Percentiles rank a stretch among this genome's conserved stretches.
Conservation (phyloP, 306 rosid genomes). For the Arachis stenosperma region DNA sequence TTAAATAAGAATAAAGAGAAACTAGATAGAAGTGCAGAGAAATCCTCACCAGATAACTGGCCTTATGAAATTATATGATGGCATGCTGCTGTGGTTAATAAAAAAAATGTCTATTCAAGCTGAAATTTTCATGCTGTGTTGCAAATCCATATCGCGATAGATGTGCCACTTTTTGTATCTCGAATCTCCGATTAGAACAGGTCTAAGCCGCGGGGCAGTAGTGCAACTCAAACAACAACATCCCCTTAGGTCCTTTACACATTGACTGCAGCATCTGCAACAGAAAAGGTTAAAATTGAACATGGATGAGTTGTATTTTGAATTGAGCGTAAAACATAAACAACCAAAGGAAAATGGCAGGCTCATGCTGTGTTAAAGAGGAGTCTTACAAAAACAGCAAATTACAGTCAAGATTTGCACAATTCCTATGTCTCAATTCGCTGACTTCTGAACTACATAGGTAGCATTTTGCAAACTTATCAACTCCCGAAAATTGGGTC, state of each 20-base stretch:
- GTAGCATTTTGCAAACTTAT: constrained; percentile 74
- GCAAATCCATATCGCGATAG: constrained; percentile 64
- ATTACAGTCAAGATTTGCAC: constrained; percentile 95
- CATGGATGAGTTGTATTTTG: neutral
- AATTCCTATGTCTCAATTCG: constrained; percentile 85
- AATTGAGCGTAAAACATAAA: constrained; percentile 10
- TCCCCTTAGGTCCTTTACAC: constrained; percentile 68
- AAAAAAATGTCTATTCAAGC: constrained; percentile 35
- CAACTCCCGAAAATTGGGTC: constrained; percentile 45
- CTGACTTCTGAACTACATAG: constrained; percentile 61
- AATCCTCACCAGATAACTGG: constrained; percentile 14
- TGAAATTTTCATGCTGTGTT: constrained; percentile 38
- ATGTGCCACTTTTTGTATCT: constrained; percentile 85
- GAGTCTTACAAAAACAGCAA: constrained; percentile 81
- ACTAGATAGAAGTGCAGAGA: neutral
- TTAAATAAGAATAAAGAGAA: neutral
- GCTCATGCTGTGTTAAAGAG: constrained; percentile 6
- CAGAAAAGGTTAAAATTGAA: constrained; percentile 25
- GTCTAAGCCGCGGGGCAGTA: constrained; percentile 79
- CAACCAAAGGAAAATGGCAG: constrained; percentile 1
- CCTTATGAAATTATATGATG: constrained; percentile 12
- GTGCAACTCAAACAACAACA: constrained; percentile 82
- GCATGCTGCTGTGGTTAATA: constrained; percentile 6
- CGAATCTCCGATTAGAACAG: constrained; percentile 62
- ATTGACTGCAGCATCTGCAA: constrained; percentile 74